Base-by-base conservation (phyloP, 257 asterid genomes). In the Solanum verrucosum region DNA sequence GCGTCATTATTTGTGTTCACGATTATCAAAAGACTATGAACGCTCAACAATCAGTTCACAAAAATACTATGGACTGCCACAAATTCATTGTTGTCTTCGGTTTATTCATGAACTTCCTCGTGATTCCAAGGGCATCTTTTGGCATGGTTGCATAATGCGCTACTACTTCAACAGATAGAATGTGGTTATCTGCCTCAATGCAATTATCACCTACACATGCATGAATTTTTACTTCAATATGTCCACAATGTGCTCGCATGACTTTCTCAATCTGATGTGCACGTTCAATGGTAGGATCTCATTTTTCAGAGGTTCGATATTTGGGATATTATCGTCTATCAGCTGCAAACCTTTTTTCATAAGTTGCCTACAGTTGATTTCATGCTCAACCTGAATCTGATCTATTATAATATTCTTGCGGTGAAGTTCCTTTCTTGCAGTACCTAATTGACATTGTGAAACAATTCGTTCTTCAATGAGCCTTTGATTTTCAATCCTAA, bases 301-400 rank as follows among this genome's bases (percentile, higher is more conserved):
- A 18, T 88, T 89, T 90, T 92, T 92, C 78, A 97, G 90, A 87
- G 98, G 96, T 88, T 93, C 98, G 12, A 92, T 67, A 70, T 95
- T 95, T 88, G 93, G 96, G 85, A 96, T 95, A 60, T 97, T 38
- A 38, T 40, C 98, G 59, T 96, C 93, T 90, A 95, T 98, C 92
- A 95, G 85, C 95, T 94, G 92, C 92, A 93, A 79, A 86, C 91
- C 91, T 88, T 95, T 93, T 84, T 96, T 97, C 78, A 93, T 88
- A 87, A 95, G 97, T 89, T 95, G 95, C 91, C 96, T 92, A 44
- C 93, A 90, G 71, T 92, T 96, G 68, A 70, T 89, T 79, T 96
- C 99, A 88, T 93, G 98, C 68, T 95, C 98, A 88, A 95, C 90
- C 60, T 93, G 98, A 82, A 95, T 93, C 83, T 94, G 98, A 86